A percentile compares a stretch with the other conserved stretches of the same genome.
Conservation (phyloP, 805 yeast genomes). For the Kluyveromyces siamensis region DNA sequence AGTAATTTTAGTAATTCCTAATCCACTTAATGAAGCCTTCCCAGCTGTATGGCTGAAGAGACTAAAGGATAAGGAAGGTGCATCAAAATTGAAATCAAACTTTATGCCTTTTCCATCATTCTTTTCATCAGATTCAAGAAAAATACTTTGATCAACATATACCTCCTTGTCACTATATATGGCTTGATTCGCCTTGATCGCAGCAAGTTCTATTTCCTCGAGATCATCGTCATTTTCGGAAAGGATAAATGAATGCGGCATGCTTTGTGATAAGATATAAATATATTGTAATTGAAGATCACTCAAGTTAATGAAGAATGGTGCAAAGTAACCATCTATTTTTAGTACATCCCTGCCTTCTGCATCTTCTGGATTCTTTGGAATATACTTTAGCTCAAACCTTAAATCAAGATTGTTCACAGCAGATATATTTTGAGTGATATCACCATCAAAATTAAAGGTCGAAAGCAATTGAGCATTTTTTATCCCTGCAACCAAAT, state of each 20-base stretch:
- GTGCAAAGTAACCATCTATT: conserved; percentile 51
- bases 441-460: conserved; percentile 39
- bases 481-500: conserved; percentile 59
- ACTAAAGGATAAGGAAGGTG: conserved; percentile 58
- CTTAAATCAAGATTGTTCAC: conserved; percentile 55
- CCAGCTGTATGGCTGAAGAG: conserved; percentile 45
- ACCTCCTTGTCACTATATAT: conserved; percentile 26
- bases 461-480: conserved; percentile 60
- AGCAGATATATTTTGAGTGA: conserved; percentile 50
- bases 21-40: conserved; percentile 28
- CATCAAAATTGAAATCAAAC: conserved; percentile 42
- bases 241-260: conserved; percentile 45
- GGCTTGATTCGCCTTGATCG: conserved; percentile 50
- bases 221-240: conserved; percentile 34
- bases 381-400: conserved; percentile 45
- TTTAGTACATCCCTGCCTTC: conserved; percentile 28
- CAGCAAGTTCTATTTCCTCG: conserved; percentile 54
- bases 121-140: conserved; percentile 2
- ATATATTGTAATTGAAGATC: conserved; percentile 63
- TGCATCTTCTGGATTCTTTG: conserved; percentile 28
- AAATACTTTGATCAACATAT: conserved; percentile 7
- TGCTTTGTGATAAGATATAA: conserved; percentile 42
- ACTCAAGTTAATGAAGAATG: conserved; percentile 55
- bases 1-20: conserved; percentile 47
- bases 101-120: conserved; percentile 3